phyloP scores from a whole-genome alignment of 1,284 basidiomycete genomes.

The Tilletia walkeri region DNA sequence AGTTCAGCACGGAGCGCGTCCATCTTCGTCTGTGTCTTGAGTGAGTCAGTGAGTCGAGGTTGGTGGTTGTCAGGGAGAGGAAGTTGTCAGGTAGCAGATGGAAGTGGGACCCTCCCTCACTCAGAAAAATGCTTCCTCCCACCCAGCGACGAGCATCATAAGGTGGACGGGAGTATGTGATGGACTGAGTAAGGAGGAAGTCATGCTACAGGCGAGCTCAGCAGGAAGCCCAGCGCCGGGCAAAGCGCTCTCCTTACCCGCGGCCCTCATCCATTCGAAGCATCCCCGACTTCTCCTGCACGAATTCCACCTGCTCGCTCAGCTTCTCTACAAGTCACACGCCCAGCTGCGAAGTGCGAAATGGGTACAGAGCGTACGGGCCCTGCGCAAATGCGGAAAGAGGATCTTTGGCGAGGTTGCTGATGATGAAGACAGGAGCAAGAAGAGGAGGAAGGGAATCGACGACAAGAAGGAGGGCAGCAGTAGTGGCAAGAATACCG shows the following conservation, averaged over 20 bases:
- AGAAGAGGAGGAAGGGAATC: background rate
- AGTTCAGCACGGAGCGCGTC: slow-evolving; percentile 18
- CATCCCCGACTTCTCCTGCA: slow-evolving; percentile 2
- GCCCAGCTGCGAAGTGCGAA: background rate
- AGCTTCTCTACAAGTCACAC: slow-evolving; percentile 11
- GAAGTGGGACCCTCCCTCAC: no score
- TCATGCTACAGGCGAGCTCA: no score
- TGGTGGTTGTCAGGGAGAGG: no score
- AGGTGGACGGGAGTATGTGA: no score
- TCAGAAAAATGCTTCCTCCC: no score
- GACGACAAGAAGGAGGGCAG: background rate
- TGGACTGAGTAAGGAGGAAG: no score
- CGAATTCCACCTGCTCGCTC: slow-evolving; percentile 3
- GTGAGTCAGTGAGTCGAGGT: background rate
- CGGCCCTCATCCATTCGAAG: slow-evolving; percentile 13
- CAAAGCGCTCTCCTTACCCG: slow-evolving; percentile 13
- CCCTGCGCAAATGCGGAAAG: background rate
- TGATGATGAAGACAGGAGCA: background rate
- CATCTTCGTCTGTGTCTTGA: slow-evolving; percentile 7
- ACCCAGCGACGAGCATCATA: no score
- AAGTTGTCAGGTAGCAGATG: no score
- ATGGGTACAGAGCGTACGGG: slow-evolving; percentile 11
- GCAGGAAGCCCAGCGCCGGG: background rate
- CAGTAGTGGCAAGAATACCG: background rate
- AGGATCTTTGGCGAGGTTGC: background rate